These are phyloP conservation scores for Aspergillus fijiensis DNA, from an alignment of 2,329 filamentous ascomycete species.

Conservation along the genomic window DNA sequence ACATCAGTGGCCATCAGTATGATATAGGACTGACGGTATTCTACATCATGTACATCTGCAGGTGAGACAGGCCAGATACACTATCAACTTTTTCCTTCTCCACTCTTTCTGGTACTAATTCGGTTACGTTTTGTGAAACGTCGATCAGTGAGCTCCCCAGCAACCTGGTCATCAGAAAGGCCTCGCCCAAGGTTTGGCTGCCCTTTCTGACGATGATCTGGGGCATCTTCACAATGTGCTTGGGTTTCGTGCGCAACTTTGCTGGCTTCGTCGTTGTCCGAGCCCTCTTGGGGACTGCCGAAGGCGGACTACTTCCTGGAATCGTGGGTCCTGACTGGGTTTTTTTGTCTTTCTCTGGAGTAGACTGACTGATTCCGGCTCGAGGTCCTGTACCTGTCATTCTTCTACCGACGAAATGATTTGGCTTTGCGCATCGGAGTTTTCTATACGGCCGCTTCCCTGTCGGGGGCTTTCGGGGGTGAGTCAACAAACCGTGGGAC, in stretches of 20 bases:
- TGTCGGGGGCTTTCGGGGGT: slow-evolving; percentile 65
- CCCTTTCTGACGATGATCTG: slow-evolving; percentile 57
- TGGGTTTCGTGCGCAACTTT: slow-evolving; percentile 40
- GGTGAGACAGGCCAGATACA: slow-evolving; percentile 36
- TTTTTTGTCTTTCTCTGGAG: not conserved
- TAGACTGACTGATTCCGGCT: slow-evolving; percentile 8
- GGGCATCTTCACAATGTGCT: slow-evolving; percentile 55
- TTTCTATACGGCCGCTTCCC: slow-evolving; percentile 66
- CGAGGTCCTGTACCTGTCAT: slow-evolving; percentile 63
- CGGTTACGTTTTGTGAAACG: slow-evolving; percentile 7
- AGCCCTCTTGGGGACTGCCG: slow-evolving; percentile 61
- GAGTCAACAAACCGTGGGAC: not conserved
- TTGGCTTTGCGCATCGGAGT: slow-evolving; percentile 64
- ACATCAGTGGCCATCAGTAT: slow-evolving; percentile 62
- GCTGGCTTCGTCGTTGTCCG: slow-evolving; percentile 62
- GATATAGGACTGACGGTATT: slow-evolving; percentile 64
- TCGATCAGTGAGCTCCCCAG: slow-evolving; percentile 58
- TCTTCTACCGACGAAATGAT: slow-evolving; percentile 60
- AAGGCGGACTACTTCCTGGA: slow-evolving; percentile 65
- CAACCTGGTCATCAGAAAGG: slow-evolving; percentile 63
- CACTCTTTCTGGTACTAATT: not conserved
- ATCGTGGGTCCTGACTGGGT: slow-evolving; percentile 49
- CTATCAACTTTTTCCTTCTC: not conserved
- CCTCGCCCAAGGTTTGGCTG: slow-evolving; percentile 62
- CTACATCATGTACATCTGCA: slow-evolving; percentile 60